phyloP scores from a whole-genome alignment of 257 asterid species.

The Eucommia ulmoides region DNA sequence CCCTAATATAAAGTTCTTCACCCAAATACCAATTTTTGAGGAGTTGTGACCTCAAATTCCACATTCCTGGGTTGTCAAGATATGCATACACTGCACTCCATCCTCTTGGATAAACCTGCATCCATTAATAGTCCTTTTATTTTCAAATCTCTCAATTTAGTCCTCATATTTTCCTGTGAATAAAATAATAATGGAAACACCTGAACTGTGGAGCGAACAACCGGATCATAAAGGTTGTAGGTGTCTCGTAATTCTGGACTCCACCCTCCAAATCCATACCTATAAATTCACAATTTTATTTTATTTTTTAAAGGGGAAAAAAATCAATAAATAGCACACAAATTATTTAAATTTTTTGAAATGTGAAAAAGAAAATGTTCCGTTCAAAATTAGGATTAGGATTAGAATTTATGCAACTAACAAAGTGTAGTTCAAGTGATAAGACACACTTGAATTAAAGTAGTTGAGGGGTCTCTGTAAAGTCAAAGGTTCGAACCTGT shows the following conservation, averaged over 20 bases:
- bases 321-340: not conserved
- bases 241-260: conserved; percentile 16
- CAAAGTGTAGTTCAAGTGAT: too few species aligned
- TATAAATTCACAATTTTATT: too few species aligned
- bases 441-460: too few species aligned
- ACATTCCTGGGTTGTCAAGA: conserved; percentile 77
- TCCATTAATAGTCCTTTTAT: too few species aligned
- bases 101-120: conserved; percentile 56
- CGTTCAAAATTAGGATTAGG: too few species aligned
- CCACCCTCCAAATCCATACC: conserved; percentile 51
- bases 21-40: conserved; percentile 47
- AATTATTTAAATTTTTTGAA: too few species aligned
- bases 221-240: conserved; percentile 41
- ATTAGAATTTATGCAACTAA: too few species aligned
- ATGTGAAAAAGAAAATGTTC: too few species aligned
- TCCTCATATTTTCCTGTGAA: not conserved
- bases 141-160: not conserved
- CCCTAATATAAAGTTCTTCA: conserved; percentile 69
- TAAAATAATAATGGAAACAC: conserved; percentile 12
- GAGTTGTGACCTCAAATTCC: conserved; percentile 71
- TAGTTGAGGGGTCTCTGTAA: too few species aligned
- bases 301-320: too few species aligned
- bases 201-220: conserved; percentile 56
- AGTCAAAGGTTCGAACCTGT: too few species aligned
- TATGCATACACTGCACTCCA: conserved; percentile 59